Evolutionary conservation across 2,329 filamentous ascomycete species (phyloP).

Genomic region (Epichloe scottii): DNA sequence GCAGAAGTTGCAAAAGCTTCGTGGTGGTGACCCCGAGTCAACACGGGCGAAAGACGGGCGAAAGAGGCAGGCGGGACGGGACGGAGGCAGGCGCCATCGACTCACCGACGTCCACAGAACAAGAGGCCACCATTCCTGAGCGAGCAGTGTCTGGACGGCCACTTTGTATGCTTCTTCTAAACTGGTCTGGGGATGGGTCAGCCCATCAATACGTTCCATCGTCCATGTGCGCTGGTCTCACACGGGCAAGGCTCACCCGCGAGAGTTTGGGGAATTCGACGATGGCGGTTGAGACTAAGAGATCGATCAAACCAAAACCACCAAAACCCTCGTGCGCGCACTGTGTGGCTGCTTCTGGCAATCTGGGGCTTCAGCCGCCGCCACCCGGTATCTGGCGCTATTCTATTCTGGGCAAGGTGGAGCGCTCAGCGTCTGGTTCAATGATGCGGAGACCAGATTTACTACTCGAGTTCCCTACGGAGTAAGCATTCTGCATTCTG

Average conservation of each 20-base stretch:
- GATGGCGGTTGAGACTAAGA: background rate
- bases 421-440: too few species aligned
- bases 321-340: too few species aligned
- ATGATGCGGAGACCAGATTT: too few species aligned
- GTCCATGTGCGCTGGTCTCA: conserved; percentile 5
- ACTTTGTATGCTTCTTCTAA: background rate
- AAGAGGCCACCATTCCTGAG: conserved; percentile 1
- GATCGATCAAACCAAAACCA: background rate
- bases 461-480: too few species aligned
- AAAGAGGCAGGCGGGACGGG: background rate
- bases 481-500: too few species aligned
- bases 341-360: too few species aligned
- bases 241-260: conserved; percentile 1
- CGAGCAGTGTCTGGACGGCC: background rate
- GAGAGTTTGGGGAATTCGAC: background rate
- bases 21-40: conserved; percentile 4
- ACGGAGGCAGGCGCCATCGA: conserved; percentile 3
- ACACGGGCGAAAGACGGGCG: background rate
- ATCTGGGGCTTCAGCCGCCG: too few species aligned
- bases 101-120: conserved; percentile 4
- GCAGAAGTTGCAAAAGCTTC: conserved; percentile 8
- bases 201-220: conserved; percentile 7
- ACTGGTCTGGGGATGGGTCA: conserved; percentile 5
- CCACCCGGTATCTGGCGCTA: too few species aligned
- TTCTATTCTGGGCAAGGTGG: too few species aligned